Base-by-base conservation (phyloP, 2,329 filamentous ascomycete species). In the Beauveria pseudobassiana region DNA sequence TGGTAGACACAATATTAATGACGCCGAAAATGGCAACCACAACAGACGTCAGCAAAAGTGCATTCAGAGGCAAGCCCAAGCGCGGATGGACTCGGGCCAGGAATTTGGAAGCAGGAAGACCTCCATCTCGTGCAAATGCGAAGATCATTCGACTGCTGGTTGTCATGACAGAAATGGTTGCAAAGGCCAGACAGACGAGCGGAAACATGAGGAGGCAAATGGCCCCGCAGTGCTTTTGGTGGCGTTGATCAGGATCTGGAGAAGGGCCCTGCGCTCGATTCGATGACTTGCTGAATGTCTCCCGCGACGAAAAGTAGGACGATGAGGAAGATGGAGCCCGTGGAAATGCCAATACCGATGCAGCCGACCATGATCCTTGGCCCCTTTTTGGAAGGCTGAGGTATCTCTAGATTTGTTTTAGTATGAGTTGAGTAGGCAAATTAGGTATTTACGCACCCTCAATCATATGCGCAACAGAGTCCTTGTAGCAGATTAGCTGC, bases 131-230 rank as follows among this genome's bases (percentile, higher is more conserved):
- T 6, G 71, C 85, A 64, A 89, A 89, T 0, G 87, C 87, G 67
- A 86, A 89, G 9, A 83, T 83, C 81, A 88, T 88, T 8, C 86
- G 80, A 40, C 79, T 83, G 40, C 80, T 84, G 0, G 86, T 88
- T 0, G 86, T 87, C 83, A 88, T 84, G 67, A 88, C 83, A 3
- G 79, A 80, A 3, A 80, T 85, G 3, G 81, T 82, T 2, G 86
- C 85, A 68, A 89, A 88, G 2, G 87, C 73, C 55, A 87, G 77
- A 67, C 86, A 88, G 2, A 87, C 67, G 1, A 88, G 73, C 0
- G 86, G 85, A 59, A 88, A 87, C 76, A 89, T 85, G n/a, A 88
- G 75, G 20, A 89, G 75, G 63, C 85, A 87, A 1, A 84, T 79
- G 5, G 85, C 81, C 4, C 87, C 8, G 82, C 84, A 54, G 81